Conservation (phyloP, 73 alveolate species). For the Paramecium bursaria region DNA sequence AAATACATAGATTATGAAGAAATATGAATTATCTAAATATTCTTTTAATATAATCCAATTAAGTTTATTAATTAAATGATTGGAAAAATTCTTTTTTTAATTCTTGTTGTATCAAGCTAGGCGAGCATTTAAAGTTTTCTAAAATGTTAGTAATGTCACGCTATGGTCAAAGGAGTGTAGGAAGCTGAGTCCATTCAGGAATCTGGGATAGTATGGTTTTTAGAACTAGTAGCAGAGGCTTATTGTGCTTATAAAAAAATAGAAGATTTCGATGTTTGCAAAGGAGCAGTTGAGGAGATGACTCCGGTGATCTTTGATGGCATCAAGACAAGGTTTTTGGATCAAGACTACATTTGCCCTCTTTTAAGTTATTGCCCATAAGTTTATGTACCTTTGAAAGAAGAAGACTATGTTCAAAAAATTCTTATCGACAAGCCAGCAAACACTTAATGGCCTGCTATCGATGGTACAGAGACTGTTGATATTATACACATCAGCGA, state of each 20-base stretch:
- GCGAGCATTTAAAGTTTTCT: no score
- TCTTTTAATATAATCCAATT: no score
- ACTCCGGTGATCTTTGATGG: constrained; percentile 56
- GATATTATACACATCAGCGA: constrained; percentile 84
- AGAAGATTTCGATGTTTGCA: constrained; percentile 53
- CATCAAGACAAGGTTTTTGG: constrained; percentile 47
- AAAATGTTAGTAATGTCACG: constrained; percentile 38
- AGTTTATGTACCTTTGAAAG: constrained; percentile 51
- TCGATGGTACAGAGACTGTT: constrained; percentile 62
- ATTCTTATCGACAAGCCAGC: constrained; percentile 50
- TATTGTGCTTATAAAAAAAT: constrained; percentile 24
- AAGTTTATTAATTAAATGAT: no score
- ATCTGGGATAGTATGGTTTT: constrained; percentile 16
- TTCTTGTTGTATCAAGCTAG: no score
- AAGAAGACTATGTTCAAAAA: constrained; percentile 42
- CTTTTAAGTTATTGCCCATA: constrained; percentile 55
- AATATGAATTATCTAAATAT: no score
- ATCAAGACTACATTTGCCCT: constrained; percentile 68
- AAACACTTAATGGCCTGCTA: constrained; percentile 45
- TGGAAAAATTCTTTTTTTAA: no score
- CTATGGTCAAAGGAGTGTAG: neutral
- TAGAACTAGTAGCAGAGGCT: constrained; percentile 44
- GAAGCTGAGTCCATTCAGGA: constrained; percentile 30
- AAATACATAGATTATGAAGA: no score
- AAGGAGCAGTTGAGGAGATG: constrained; percentile 67